phyloP scores from a whole-genome alignment of 2,329 filamentous ascomycete species.

The Colletotrichum shisoi region DNA sequence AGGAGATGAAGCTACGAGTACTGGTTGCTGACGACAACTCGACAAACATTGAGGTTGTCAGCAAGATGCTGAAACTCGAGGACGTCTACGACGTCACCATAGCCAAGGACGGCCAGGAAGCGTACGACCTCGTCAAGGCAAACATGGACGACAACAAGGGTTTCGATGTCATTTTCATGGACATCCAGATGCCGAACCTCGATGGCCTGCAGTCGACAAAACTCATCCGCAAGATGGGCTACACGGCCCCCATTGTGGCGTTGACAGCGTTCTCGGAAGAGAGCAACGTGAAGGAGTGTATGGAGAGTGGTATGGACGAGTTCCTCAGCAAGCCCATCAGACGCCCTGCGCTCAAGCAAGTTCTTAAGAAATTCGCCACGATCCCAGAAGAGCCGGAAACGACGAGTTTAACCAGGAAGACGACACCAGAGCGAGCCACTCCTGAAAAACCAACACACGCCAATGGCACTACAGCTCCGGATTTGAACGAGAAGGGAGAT shows the following conservation, averaged over 20 bases:
- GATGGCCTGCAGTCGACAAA: conserved; percentile 88
- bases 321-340: conserved; percentile 81
- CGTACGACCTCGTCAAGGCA: conserved; percentile 83
- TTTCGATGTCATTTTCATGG: conserved; percentile 95
- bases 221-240: conserved; percentile 85
- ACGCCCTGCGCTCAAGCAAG: conserved; percentile 84
- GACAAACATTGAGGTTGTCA: conserved; percentile 66
- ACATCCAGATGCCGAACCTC: conserved; percentile 93
- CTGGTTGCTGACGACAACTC: conserved; percentile 79
- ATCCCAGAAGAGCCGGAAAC: conserved; percentile 75
- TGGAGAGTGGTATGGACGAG: conserved; percentile 91
- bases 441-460: conserved; percentile 41
- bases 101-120: conserved; percentile 85
- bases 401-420: conserved; percentile 47
- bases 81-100: conserved; percentile 88
- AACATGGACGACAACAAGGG: conserved; percentile 76
- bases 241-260: conserved; percentile 86
- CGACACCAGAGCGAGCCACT: conserved; percentile 42
- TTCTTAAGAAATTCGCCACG: conserved; percentile 82
- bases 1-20: conserved; percentile 73
- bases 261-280: conserved; percentile 91
- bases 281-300: conserved; percentile 84
- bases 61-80: conserved; percentile 75
- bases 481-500: conserved; percentile 27
- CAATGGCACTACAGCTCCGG: conserved; percentile 9